These are phyloP conservation scores for Aurifilum marmelostoma DNA, from an alignment of 2,329 filamentous ascomycete genomes.

Conservation along the genomic window DNA sequence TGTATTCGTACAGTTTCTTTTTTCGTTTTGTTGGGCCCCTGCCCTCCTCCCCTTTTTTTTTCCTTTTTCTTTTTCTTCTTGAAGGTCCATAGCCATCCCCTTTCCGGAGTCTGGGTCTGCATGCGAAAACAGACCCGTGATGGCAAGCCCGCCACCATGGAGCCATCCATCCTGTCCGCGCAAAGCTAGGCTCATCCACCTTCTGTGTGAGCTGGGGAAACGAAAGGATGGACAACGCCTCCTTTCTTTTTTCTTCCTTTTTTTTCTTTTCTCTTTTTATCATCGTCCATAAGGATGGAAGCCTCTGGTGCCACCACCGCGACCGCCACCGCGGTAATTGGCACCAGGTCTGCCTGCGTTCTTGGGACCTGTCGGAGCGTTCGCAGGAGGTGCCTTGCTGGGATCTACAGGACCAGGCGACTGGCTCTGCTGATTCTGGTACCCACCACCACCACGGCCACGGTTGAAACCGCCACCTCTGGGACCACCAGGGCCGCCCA, in stretches of 20 bases:
- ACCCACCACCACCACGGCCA: slow-evolving; percentile 40
- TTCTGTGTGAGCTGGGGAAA: neutral
- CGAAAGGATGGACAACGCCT: too few species aligned
- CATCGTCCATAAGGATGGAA: slow-evolving; percentile 72
- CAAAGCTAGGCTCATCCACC: neutral
- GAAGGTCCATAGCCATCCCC: neutral
- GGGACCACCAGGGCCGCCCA: slow-evolving; percentile 43
- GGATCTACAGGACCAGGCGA: slow-evolving; percentile 52
- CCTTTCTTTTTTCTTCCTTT: neutral
- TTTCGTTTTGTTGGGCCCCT: neutral
- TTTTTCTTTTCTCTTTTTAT: neutral
- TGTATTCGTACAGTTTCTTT: neutral
- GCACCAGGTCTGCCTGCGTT: slow-evolving; percentile 90
- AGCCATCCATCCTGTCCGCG: neutral
- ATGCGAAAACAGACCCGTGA: neutral
- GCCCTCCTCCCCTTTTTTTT: neutral
- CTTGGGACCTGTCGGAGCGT: slow-evolving; percentile 92
- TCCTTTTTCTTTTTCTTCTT: neutral
- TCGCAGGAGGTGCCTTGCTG: slow-evolving; percentile 68
- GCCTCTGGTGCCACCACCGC: slow-evolving; percentile 72
- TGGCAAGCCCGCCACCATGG: neutral
- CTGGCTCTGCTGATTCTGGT: slow-evolving; percentile 36
- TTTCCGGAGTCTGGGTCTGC: neutral
- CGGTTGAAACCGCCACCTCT: slow-evolving; percentile 45
- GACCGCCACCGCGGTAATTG: slow-evolving; percentile 89